Conservation (phyloP, 441 rosid species). For the Populus hybrid region DNA sequence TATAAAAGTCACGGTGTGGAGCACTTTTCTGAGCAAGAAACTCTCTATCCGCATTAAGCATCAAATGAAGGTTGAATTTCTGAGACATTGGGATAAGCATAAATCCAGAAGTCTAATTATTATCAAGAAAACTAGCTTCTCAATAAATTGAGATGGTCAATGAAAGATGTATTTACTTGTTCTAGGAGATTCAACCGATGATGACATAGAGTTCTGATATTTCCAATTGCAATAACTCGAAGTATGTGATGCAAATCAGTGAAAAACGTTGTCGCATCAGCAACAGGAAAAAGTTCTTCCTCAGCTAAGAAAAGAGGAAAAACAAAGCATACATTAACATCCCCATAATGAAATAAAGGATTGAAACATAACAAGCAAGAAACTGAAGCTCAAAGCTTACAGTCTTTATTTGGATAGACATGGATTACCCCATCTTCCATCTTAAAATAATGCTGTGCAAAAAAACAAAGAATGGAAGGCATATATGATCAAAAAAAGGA, state of each 20-base stretch:
- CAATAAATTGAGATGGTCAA: constrained; percentile 4
- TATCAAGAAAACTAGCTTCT: constrained; percentile 8
- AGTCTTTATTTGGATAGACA: constrained; percentile 74
- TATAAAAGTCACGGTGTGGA: constrained; percentile 97
- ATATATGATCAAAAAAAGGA: constrained; percentile 13
- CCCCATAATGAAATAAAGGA: not conserved
- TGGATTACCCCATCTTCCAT: constrained; percentile 96
- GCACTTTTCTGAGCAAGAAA: constrained; percentile 99
- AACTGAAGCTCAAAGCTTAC: constrained; percentile 39
- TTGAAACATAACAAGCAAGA: constrained; percentile 9
- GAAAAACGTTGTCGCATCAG: constrained; percentile 90
- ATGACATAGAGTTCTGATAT: constrained; percentile 90
- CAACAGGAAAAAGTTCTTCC: constrained; percentile 88
- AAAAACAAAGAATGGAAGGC: constrained; percentile 6
- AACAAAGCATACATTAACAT: not conserved
- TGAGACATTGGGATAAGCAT: constrained; percentile 25
- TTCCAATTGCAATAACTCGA: constrained; percentile 89
- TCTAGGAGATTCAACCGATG: constrained; percentile 93
- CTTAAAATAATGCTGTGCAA: constrained; percentile 80
- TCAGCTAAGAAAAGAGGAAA: constrained; percentile 40
- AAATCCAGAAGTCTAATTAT: constrained; percentile 18
- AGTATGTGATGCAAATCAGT: constrained; percentile 91
- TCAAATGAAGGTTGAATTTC: constrained; percentile 99
- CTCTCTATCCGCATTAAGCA: constrained; percentile 97
- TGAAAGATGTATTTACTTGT: constrained; percentile 49